Base-by-base conservation (phyloP, 1,284 basidiomycete genomes). In the Cutaneotrichosporon sp. region DNA sequence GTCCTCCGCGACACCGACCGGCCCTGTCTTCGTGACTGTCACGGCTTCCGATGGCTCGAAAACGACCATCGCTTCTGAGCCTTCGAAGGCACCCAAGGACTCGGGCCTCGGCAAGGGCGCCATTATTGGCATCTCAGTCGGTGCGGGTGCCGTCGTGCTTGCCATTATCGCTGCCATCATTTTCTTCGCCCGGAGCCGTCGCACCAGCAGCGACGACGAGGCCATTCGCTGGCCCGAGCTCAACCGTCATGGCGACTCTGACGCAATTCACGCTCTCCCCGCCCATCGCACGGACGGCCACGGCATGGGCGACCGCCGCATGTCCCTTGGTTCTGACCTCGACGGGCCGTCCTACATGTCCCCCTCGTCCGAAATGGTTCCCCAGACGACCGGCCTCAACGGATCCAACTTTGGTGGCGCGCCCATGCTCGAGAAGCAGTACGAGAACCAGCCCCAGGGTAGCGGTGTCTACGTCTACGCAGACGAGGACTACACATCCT, bases 181-280 rank as follows among this genome's bases (percentile, higher is more conserved):
- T 25, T 70, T 51, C 27, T 9, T 68, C 63, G 61, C 68, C 25
- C 61, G 68, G 58, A 71, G 67, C 61, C 58, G 62, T 39, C 62
- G 70, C 49, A 50, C 46, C 14, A 49, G 54, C 19, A 67, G 71
- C 46, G 71, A 72, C 46, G 70, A 72, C 51, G 74, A 75, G 46
- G 71, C 66, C 24, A 75, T 75, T 61, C 59, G 70, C 50, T 75
- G 74, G 71, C 74, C 74, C 19, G 74, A 75, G 53, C 66, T 75
- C 41, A 74, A 75, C 59, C 60, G 66, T 49, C 72, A 75, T 57
- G 74, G 74, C 25, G 72, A 75, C 52, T 62, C 71, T 1, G 60
- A 61, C 19, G 61, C 64, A n/a, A 64, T 69, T 47, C 66, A 71
- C 52, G 71, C 74, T n/a, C 57, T 75, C 7, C 74, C 74, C 3